Conservation (phyloP, 2,329 filamentous ascomycete species). For the Colletotrichum coccodes region DNA sequence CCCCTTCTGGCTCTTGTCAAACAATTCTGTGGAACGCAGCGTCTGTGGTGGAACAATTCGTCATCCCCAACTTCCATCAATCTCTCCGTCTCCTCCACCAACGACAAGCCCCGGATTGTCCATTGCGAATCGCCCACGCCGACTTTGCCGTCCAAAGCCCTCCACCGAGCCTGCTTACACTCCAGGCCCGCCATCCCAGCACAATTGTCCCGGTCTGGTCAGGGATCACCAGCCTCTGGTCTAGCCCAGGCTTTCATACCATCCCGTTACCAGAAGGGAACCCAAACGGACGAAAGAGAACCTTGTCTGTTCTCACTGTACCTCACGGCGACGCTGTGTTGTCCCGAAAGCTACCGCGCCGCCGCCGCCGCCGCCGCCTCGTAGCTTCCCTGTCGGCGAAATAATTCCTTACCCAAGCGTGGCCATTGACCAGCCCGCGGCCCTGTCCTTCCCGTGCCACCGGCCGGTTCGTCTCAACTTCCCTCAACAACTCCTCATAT, state of each 20-base stretch:
- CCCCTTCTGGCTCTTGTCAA: slow-evolving; percentile 28
- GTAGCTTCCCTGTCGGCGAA: slow-evolving; percentile 26
- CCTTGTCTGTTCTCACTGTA: neutral
- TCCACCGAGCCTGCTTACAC: slow-evolving; percentile 17
- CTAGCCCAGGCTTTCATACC: slow-evolving; percentile 13
- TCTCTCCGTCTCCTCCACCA: slow-evolving; percentile 35
- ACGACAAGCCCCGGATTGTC: slow-evolving; percentile 29
- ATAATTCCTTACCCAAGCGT: slow-evolving; percentile 14
- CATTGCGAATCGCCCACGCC: slow-evolving; percentile 13
- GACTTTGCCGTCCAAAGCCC: slow-evolving; percentile 22
- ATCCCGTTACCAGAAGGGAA: neutral
- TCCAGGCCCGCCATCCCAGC: slow-evolving; percentile 11
- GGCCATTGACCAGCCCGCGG: slow-evolving; percentile 7
- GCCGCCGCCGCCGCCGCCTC: slow-evolving; percentile 12
- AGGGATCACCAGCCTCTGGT: slow-evolving; percentile 25
- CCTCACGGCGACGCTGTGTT: slow-evolving; percentile 9
- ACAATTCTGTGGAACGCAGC: slow-evolving; percentile 28
- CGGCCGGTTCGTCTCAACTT: slow-evolving; percentile 32
- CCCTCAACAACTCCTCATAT: slow-evolving; percentile 12
- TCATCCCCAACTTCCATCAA: slow-evolving; percentile 31
- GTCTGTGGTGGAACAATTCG: slow-evolving; percentile 36
- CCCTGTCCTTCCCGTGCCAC: slow-evolving; percentile 29
- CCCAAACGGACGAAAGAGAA: neutral
- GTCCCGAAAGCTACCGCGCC: slow-evolving; percentile 5
- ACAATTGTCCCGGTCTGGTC: slow-evolving; percentile 21